Evolutionary conservation across 352 stramenopile species (phyloP).

Genomic region (Phytophthora fragariae): DNA sequence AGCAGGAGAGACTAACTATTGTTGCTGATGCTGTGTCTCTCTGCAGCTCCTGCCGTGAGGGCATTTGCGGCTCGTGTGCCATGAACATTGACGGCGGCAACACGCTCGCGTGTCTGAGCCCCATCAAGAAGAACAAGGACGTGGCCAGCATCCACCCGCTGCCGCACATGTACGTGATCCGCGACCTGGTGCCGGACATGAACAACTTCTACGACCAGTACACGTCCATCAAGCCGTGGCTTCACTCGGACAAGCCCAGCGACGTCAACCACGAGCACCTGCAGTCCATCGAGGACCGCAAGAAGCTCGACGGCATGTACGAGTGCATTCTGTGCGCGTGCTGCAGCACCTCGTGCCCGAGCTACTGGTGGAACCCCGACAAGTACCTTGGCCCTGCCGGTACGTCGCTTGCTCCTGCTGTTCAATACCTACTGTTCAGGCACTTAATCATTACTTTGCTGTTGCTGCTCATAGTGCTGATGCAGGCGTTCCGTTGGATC

Average conservation of each 20-base stretch:
- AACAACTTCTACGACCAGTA: constrained; percentile 99
- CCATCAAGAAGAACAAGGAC: constrained; percentile 95
- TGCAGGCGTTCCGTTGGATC: constrained; percentile 99
- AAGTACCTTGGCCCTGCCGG: constrained; percentile 94
- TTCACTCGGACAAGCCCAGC: constrained; percentile 94
- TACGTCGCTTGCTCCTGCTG: constrained; percentile 30
- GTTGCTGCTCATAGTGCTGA: constrained; percentile 69
- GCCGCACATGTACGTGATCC: constrained; percentile 99
- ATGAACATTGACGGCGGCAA: constrained; percentile 99
- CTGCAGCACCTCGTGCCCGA: constrained; percentile 98
- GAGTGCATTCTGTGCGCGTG: constrained; percentile 99
- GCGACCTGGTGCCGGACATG: constrained; percentile 99
- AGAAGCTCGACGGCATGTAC: constrained; percentile 99
- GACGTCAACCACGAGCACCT: constrained; percentile 88
- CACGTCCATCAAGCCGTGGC: constrained; percentile 99
- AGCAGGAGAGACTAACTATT: background rate
- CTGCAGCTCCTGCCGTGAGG: constrained; percentile 96
- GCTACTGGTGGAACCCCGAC: constrained; percentile 99
- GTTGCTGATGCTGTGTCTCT: constrained; percentile 3
- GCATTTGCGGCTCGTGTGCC: constrained; percentile 99
- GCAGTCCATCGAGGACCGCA: constrained; percentile 96
- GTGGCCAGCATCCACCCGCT: constrained; percentile 99
- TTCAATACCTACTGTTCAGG: background rate
- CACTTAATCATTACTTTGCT: constrained; percentile 13
- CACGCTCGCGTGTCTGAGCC: constrained; percentile 97